phyloP scores from a whole-genome alignment of 1,284 basidiomycete genomes.

The Apiotrichum siamense region DNA sequence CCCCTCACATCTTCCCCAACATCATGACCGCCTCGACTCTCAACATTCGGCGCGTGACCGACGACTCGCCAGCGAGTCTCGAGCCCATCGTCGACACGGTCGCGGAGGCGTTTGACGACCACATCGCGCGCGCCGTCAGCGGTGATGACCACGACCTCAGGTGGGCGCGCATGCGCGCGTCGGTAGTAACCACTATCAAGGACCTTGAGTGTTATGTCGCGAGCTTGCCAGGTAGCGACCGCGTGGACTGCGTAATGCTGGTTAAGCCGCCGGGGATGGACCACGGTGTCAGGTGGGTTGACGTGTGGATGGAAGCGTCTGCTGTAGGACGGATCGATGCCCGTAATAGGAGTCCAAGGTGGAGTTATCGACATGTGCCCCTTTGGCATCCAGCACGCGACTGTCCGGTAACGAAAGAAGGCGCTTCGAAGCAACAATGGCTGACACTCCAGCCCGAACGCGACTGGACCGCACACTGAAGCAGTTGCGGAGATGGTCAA shows the following conservation, averaged over 20 bases:
- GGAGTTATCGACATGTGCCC: too few species aligned
- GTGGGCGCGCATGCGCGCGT: not conserved
- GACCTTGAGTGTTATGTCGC: slow-evolving; percentile 1
- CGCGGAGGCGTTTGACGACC: not conserved
- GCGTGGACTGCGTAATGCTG: slow-evolving; percentile 3
- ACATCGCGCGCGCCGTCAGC: not conserved
- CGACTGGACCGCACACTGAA: not conserved
- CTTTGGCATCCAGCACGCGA: too few species aligned
- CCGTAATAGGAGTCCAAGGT: too few species aligned
- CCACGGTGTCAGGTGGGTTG: not conserved
- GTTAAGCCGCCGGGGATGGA: slow-evolving; percentile 7
- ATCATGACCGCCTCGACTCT: too few species aligned
- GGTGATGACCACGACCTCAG: not conserved
- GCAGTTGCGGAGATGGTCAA: not conserved
- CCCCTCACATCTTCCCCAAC: too few species aligned
- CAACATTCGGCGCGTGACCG: not conserved
- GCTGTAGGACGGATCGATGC: too few species aligned
- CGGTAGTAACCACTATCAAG: not conserved
- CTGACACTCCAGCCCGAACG: not conserved
- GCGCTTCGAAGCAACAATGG: too few species aligned
- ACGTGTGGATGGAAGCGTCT: too few species aligned
- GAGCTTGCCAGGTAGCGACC: not conserved
- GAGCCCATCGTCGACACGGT: not conserved
- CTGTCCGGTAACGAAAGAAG: too few species aligned
- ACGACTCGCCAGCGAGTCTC: not conserved